phyloP scores from a whole-genome alignment of 331 rosid genomes.

The Rhamnella rubrinervis region DNA sequence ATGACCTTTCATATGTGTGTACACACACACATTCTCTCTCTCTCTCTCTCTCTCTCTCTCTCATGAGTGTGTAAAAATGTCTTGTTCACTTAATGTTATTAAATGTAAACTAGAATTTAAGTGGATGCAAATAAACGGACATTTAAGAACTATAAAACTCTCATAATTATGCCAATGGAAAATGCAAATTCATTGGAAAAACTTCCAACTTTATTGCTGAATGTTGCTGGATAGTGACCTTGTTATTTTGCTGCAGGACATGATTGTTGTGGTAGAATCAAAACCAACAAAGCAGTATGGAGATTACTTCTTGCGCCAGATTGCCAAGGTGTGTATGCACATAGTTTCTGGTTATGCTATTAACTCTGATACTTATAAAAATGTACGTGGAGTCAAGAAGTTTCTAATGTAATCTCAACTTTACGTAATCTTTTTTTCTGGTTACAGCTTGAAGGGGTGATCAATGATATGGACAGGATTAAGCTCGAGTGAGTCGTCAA shows the following conservation, averaged over 20 bases:
- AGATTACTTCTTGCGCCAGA: constrained; percentile 89
- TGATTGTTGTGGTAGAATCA: constrained; percentile 62
- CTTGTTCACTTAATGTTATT: no score
- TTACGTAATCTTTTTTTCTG: background rate
- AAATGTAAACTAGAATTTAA: no score
- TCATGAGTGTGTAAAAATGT: no score
- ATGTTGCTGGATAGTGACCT: constrained; percentile 10
- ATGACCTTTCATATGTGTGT: background rate
- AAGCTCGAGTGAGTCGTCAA: constrained; percentile 65
- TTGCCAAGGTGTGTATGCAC: constrained; percentile 60
- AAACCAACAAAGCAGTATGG: constrained; percentile 74
- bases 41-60: no score
- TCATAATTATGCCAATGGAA: background rate
- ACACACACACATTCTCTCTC: no score
- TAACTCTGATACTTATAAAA: background rate
- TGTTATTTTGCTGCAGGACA: constrained; percentile 59
- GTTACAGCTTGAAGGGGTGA: constrained; percentile 82
- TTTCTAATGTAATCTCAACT: background rate
- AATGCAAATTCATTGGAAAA: background rate
- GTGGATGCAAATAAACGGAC: no score
- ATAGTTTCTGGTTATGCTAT: constrained; percentile 2
- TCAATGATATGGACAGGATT: constrained; percentile 74
- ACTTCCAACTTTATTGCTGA: background rate
- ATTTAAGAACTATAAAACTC: no score
- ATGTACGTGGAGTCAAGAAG: background rate